phyloP scores from a whole-genome alignment of 2,329 filamentous ascomycete genomes.

The Paraphaeosphaeria minitans region DNA sequence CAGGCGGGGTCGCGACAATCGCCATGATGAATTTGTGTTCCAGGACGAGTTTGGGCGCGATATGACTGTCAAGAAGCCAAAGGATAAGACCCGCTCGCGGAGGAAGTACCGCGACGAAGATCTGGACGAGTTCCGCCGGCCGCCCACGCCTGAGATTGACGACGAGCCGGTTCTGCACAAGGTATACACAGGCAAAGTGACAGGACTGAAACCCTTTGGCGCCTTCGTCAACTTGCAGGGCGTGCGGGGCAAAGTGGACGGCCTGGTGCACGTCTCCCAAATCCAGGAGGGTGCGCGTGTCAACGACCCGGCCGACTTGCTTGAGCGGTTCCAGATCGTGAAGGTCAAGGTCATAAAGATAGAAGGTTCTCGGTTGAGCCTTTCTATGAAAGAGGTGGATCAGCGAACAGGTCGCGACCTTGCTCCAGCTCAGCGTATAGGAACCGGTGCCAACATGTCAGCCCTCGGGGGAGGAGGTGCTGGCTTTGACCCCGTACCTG shows the following conservation, averaged over 20 bases:
- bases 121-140: constrained; percentile 67
- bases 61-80: constrained; percentile 45
- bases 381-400: constrained; percentile 98
- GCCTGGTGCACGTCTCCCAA: constrained; percentile 90
- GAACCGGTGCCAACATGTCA: constrained; percentile 89
- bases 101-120: constrained; percentile 45
- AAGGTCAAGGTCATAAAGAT: constrained; percentile 93
- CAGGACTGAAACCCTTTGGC: constrained; percentile 92
- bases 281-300: constrained; percentile 84
- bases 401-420: constrained; percentile 85
- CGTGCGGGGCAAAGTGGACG: constrained; percentile 86
- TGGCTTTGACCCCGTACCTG: constrained; percentile 59
- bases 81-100: constrained; percentile 49
- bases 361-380: constrained; percentile 77
- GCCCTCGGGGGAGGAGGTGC: constrained; percentile 68
- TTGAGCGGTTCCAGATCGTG: constrained; percentile 79
- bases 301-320: constrained; percentile 87
- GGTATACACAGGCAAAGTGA: constrained; percentile 87
- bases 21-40: constrained; percentile 58
- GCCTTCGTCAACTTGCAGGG: constrained; percentile 92
- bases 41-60: constrained; percentile 65
- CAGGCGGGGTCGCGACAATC: constrained; percentile 45
- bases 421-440: constrained; percentile 75
- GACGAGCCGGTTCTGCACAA: constrained; percentile 82
- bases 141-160: constrained; percentile 76